Evolutionary conservation across 352 stramenopile species (phyloP).

Genomic region (Globisporangium iwayamae): DNA sequence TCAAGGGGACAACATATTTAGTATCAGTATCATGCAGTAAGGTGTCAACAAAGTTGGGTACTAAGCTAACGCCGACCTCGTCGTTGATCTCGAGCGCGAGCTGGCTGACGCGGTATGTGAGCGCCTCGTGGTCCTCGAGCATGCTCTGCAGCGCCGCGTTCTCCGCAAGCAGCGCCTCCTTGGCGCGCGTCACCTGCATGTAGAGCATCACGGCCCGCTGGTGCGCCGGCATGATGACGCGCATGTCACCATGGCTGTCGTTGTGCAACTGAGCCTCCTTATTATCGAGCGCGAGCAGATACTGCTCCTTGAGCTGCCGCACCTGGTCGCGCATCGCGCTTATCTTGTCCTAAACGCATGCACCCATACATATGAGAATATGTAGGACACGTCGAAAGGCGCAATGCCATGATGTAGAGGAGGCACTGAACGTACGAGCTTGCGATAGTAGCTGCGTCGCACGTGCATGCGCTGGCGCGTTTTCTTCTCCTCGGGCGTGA

Average conservation of each 20-base stretch:
- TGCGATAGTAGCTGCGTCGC: constrained; percentile 42
- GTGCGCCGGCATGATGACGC: constrained; percentile 1
- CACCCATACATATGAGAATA: no score
- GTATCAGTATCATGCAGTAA: not conserved
- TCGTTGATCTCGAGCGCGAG: constrained; percentile 42
- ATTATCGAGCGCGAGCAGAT: constrained; percentile 19
- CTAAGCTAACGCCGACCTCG: not conserved
- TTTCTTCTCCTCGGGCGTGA: constrained; percentile 41
- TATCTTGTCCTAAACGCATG: constrained; percentile 26
- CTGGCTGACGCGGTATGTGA: constrained; percentile 19
- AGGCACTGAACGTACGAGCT: constrained; percentile 20
- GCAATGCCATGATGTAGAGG: no score
- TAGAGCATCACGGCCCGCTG: constrained; percentile 5
- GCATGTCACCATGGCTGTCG: constrained; percentile 16
- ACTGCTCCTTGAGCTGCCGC: constrained; percentile 31
- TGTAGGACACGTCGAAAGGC: no score
- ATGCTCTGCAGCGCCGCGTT: constrained; percentile 1
- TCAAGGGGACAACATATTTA: not conserved
- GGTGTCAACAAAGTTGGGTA: not conserved
- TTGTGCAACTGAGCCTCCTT: not conserved
- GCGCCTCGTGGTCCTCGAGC: constrained; percentile 10
- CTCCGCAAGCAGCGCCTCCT: not conserved
- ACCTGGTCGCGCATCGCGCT: constrained; percentile 33
- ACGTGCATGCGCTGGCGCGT: constrained; percentile 61
- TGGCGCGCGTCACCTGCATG: not conserved